Percentiles rank a stretch among this genome's conserved stretches.
These are phyloP conservation scores for Juncus effusus DNA, from an alignment of 176 grass and related monocot species.

Conservation along the genomic window DNA sequence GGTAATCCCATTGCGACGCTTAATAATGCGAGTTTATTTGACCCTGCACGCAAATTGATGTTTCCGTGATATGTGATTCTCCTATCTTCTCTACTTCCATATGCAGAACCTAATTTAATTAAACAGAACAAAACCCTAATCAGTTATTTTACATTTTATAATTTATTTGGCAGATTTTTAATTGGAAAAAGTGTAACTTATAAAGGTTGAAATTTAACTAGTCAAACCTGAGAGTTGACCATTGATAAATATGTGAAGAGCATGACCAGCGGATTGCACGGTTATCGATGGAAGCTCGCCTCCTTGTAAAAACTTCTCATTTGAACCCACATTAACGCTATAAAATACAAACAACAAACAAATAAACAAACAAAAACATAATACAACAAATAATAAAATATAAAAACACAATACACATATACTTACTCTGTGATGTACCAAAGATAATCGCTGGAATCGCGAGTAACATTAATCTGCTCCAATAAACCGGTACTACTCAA, in stretches of 20 bases:
- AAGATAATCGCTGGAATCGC: constrained; percentile 86
- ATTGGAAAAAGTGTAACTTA: background rate
- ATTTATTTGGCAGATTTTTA: too few species aligned
- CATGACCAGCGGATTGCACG: constrained; percentile 88
- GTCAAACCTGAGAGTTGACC: constrained; percentile 81
- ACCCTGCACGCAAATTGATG: constrained; percentile 75
- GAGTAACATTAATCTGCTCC: constrained; percentile 92
- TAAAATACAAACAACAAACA: constrained; percentile 13
- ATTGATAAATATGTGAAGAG: constrained; percentile 81
- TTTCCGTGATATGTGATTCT: constrained; percentile 66
- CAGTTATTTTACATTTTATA: too few species aligned
- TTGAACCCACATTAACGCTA: constrained; percentile 79
- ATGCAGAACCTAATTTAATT: constrained; percentile 59
- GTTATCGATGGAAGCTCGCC: constrained; percentile 55
- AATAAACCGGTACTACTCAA: constrained; percentile 68
- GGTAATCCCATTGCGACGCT: constrained; percentile 93
- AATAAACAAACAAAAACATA: constrained; percentile 19
- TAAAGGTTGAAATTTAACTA: background rate
- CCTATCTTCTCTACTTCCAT: constrained; percentile 91
- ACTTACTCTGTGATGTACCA: constrained; percentile 95
- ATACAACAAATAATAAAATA: background rate
- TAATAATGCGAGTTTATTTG: constrained; percentile 75
- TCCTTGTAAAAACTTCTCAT: constrained; percentile 70
- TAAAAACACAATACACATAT: background rate
- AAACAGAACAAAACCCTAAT: background rate